These are phyloP conservation scores for Cadophora gregata DNA, from an alignment of 2,329 filamentous ascomycete species.

Conservation along the genomic window DNA sequence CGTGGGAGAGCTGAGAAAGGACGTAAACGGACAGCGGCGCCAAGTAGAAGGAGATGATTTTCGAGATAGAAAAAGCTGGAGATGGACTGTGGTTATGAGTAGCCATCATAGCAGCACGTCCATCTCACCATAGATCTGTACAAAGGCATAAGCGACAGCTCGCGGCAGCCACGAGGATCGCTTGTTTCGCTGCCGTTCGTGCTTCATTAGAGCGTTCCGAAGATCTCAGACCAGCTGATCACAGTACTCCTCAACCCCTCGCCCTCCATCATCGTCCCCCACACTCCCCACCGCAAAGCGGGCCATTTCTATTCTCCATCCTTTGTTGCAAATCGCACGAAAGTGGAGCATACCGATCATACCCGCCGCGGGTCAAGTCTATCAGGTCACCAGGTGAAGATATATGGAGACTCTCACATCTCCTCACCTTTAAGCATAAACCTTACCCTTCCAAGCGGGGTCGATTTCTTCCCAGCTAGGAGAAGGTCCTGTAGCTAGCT, in stretches of 20 bases:
- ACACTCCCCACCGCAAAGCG: neutral
- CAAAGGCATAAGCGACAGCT: neutral
- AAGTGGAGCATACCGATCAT: constrained; percentile 13
- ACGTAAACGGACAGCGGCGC: no score
- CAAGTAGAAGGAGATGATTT: neutral
- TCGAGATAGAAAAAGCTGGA: neutral
- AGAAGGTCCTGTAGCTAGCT: neutral
- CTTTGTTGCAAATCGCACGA: constrained; percentile 19
- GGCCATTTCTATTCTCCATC: neutral
- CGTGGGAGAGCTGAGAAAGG: neutral
- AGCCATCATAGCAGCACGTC: neutral
- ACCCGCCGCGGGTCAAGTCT: neutral
- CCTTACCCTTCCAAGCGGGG: neutral
- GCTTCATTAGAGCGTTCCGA: neutral
- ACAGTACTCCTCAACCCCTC: neutral
- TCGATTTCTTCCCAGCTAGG: neutral
- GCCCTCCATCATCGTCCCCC: neutral
- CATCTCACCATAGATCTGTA: neutral
- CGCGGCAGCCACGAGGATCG: neutral
- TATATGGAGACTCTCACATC: constrained; percentile 10
- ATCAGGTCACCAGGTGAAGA: neutral
- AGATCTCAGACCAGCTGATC: neutral
- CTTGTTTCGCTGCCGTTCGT: neutral
- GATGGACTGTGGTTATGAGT: neutral
- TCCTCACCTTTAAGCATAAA: neutral